These are phyloP conservation scores for Vitis hybrid DNA, from an alignment of 177 flowering plant genomes.

Conservation along the genomic window DNA sequence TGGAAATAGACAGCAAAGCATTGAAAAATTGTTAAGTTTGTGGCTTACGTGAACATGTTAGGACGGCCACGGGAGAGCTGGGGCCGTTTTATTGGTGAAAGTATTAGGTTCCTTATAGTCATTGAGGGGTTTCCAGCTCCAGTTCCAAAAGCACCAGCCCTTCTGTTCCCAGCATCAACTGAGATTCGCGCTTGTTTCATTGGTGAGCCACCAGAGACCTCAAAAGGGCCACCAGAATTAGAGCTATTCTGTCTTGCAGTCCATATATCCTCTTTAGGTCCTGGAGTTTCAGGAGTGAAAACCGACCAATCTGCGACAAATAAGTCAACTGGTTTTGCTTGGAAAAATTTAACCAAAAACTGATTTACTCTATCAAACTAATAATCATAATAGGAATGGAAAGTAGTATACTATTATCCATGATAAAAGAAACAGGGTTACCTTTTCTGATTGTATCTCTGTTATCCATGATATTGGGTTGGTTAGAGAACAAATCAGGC, in stretches of 20 bases:
- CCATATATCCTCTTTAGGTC: constrained; percentile 90
- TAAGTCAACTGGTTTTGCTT: constrained; percentile 67
- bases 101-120: constrained; percentile 84
- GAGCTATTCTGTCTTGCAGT: constrained; percentile 73
- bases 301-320: constrained; percentile 77
- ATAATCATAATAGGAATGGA: constrained; percentile 3
- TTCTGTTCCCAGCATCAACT: constrained; percentile 50
- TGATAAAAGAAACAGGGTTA: constrained; percentile 27
- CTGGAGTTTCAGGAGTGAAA: constrained; percentile 93
- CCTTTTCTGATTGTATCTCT: constrained; percentile 79
- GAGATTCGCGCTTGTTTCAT: constrained; percentile 49
- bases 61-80: constrained; percentile 79
- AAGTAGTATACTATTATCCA: background rate
- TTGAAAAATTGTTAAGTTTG: background rate
- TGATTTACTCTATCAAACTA: constrained; percentile 3
- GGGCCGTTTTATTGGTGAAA: constrained; percentile 93
- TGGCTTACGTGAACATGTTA: constrained; percentile 76
- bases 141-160: constrained; percentile 54
- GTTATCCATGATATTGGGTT: constrained; percentile 64
- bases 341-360: constrained; percentile 24
- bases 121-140: constrained; percentile 68
- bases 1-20: background rate
- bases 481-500: constrained; percentile 69
- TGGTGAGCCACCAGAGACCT: constrained; percentile 73
- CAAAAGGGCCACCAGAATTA: constrained; percentile 70